Base-by-base conservation (phyloP, 208 protist genomes). In the Phytomonas sp. region DNA sequence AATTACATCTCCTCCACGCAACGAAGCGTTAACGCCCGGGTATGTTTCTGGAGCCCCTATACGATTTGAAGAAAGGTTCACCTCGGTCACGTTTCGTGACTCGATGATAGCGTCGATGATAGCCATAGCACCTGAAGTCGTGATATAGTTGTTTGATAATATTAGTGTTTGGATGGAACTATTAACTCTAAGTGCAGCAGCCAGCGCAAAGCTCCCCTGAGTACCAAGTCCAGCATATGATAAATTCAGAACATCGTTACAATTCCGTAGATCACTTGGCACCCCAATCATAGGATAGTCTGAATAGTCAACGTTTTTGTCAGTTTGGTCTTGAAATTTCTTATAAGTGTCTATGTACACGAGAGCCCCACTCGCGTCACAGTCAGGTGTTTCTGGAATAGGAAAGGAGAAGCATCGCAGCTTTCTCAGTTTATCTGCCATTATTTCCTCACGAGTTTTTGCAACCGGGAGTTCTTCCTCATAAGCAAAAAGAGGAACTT, bases 51-150 rank as follows among this genome's bases (percentile, higher is more conserved):
- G 5, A 26, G 68, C 11, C 23, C 91, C 88, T 15, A 96, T 62
- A 32, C 71, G 75, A 67, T 97, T 97, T 59, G 83, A 81, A 20
- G 81, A 84, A 29, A 97, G 66, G 66, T 97, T 88, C 1, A 97
- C 68, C 31, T 63, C 62, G 26, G 79, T 81, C 28, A 97, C 72
- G 29, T 63, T 85, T 66, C 72, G 79, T 7, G 75, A 72, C 29
- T 92, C 83, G 34, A 73, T 82, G 53, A 96, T 74, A 33, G 85
- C 80, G 6, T 72, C 67, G n/a, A 83, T 83, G 65, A 97, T 72
- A 67, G 77, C 84, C 65, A 92, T 71, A 20, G 73, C 89, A 13
- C 78, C 85, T 13, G 76, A 77, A 15, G 92, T 82, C 9, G 81
- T 87, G 23, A 97, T 91, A 70, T 80, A 84, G 76, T 94, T 95